phyloP scores from a whole-genome alignment of 2,329 filamentous ascomycete genomes.

The Trichophyton mentagrophytes region DNA sequence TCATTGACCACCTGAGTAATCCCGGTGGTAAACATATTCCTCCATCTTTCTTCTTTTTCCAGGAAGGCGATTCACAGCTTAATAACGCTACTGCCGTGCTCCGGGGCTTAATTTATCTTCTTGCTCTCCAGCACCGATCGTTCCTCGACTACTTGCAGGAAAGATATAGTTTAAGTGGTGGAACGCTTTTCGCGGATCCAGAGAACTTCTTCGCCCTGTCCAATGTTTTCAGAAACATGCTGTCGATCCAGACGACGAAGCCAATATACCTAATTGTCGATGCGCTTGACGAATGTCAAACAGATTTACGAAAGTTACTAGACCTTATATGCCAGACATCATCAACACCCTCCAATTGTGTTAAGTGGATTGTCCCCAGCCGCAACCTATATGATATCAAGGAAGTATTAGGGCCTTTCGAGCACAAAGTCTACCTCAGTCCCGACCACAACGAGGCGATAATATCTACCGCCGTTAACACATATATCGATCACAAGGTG shows the following conservation, averaged over 20 bases:
- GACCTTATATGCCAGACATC: conserved; percentile 22
- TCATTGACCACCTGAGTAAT: conserved; percentile 19
- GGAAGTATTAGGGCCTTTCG: conserved; percentile 14
- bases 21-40: background rate
- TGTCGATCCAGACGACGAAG: conserved; percentile 24
- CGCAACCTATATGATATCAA: conserved; percentile 32
- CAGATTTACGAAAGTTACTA: conserved; percentile 23
- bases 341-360: conserved; percentile 9
- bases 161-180: background rate
- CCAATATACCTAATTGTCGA: conserved; percentile 32
- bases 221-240: conserved; percentile 29
- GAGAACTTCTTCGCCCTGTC: conserved; percentile 29
- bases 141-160: conserved; percentile 24
- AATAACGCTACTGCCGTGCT: conserved; percentile 32
- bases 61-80: conserved; percentile 26
- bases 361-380: conserved; percentile 37
- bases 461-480: background rate
- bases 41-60: conserved; percentile 28
- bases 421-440: background rate
- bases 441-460: background rate
- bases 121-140: conserved; percentile 24
- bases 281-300: conserved; percentile 36
- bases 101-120: conserved; percentile 32
- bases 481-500: background rate
- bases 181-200: conserved; percentile 26